These are phyloP conservation scores for Globisporangium polare DNA, from an alignment of 352 stramenopile species.

Conservation along the genomic window DNA sequence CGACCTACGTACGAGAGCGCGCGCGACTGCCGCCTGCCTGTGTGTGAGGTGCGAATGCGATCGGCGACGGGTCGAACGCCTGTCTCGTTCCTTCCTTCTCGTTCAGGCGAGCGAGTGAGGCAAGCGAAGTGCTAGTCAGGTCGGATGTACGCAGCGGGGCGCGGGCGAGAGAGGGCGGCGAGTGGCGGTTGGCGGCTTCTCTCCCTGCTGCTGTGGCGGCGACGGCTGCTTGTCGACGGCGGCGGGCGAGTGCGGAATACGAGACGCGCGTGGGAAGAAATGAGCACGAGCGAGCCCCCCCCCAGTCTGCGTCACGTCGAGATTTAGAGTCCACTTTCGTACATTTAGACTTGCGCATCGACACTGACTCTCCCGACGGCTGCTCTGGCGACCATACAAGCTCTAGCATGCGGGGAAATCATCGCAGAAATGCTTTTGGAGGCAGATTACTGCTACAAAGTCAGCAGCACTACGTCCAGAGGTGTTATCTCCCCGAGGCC, in stretches of 20 bases:
- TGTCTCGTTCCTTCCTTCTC: slow-evolving; percentile 3
- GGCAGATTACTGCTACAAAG: background rate
- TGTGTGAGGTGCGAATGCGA: slow-evolving; percentile 1
- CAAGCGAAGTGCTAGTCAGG: background rate
- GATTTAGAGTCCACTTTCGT: slow-evolving; percentile 3
- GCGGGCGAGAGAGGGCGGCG: background rate
- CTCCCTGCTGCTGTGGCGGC: background rate
- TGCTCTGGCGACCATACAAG: background rate
- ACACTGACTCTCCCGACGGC: slow-evolving; percentile 5
- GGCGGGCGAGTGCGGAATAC: slow-evolving; percentile 6
- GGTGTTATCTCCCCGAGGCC: background rate
- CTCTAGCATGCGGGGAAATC: background rate
- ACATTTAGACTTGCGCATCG: slow-evolving; percentile 4
- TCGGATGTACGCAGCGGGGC: background rate
- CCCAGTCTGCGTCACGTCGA: slow-evolving; percentile 1
- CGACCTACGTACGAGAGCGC: background rate
- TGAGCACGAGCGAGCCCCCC: background rate
- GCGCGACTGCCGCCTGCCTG: background rate
- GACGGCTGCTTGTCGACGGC: background rate
- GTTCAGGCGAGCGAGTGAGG: background rate
- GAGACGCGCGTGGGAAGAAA: slow-evolving; percentile 6
- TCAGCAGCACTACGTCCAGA: background rate
- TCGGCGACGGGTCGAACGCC: slow-evolving; percentile 1
- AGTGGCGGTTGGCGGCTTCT: background rate
- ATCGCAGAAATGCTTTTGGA: too few species aligned